Evolutionary conservation across 352 stramenopile species (phyloP).

Genomic region (Pythium brassicae): DNA sequence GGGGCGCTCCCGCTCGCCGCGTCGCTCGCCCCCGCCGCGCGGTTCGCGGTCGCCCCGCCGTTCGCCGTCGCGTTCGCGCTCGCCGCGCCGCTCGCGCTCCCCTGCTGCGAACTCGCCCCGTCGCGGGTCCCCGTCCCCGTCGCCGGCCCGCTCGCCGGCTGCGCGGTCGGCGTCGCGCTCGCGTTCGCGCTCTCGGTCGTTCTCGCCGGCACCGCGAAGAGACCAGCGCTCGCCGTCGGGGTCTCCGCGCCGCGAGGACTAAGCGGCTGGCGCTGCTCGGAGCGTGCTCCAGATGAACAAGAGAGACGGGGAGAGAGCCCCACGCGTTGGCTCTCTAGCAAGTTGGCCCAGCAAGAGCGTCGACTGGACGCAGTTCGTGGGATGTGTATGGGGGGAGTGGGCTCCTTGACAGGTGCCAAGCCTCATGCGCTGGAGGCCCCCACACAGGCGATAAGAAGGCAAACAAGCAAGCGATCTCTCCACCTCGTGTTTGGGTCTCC

Average conservation of each 20-base stretch:
- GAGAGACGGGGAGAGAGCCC: no score
- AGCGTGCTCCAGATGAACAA: background rate
- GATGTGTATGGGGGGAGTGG: no score
- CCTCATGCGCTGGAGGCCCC: background rate
- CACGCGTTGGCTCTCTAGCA: no score
- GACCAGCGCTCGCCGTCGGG: conserved; percentile 54
- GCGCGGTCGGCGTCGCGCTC: conserved; percentile 35
- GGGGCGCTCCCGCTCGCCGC: conserved; percentile 23
- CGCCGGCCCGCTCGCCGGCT: conserved; percentile 20
- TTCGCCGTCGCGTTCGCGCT: conserved; percentile 10
- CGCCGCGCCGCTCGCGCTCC: conserved; percentile 20
- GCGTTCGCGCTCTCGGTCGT: conserved; percentile 30
- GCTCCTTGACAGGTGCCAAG: background rate
- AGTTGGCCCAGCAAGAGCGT: no score
- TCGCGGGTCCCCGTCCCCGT: conserved; percentile 16
- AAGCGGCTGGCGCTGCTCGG: background rate
- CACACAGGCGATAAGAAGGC: background rate
- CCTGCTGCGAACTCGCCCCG: no score
- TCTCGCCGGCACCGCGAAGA: conserved; percentile 31
- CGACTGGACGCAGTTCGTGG: no score
- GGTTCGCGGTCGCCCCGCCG: conserved; percentile 26
- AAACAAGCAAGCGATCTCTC: conserved; percentile 3
- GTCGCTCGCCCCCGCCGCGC: conserved; percentile 17
- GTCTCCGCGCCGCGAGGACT: conserved; percentile 39
- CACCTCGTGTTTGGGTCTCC: background rate